Evolutionary conservation across 768 basidiomycete species (phyloP), one percentile per base, ranked within the genome.

Genomic region (Rhodotorula paludigena): DNA sequence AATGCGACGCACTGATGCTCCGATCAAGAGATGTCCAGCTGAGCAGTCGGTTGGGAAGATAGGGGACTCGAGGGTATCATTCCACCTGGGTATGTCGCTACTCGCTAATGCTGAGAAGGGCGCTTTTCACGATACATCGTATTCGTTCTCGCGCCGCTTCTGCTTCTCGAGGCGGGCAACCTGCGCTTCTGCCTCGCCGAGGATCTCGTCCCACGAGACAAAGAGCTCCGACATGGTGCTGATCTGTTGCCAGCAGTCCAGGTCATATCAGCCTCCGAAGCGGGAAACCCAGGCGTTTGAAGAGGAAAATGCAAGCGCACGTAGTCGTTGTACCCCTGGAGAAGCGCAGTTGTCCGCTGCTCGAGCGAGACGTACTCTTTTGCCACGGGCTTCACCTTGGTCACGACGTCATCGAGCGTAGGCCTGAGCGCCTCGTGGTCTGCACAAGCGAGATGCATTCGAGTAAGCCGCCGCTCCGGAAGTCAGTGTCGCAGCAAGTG

Each of bases 191-290:
- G 66, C 73, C 23, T 68, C 58, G 1, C 54, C 32, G 23, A 75
- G 33, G 18, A 69, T 33, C 12, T 71, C 71, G 59, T 74, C 66
- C 73, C 71, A 73, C 39, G 58, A 47, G 35, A 74, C 59, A 56
- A 76, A 74, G 16, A 76, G 48, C 45, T 73, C 69, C 2, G 73
- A 74, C 14, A 74, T 57, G 38, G 71, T 67, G 6, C 61, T 41
- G 55, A 74, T 72, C 75, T 76, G 58, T 21, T 9, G n/a, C n/a
- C 12, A 21, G n/a, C 0, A 5, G 41, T 35, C 30, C 42, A 5
- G 3, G 45, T 12, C n/a, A 32, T 10, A 7, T 7, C 52, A 9
- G 20, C 28, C 23, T 1, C 11, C 11, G 39, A n/a, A 15, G 48
- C 8, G n/a, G 42, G 7, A 2, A 42, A 25, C 3, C 18, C 25